phyloP scores from a whole-genome alignment of 2,329 filamentous ascomycete species.

The Blumeria graminis region DNA sequence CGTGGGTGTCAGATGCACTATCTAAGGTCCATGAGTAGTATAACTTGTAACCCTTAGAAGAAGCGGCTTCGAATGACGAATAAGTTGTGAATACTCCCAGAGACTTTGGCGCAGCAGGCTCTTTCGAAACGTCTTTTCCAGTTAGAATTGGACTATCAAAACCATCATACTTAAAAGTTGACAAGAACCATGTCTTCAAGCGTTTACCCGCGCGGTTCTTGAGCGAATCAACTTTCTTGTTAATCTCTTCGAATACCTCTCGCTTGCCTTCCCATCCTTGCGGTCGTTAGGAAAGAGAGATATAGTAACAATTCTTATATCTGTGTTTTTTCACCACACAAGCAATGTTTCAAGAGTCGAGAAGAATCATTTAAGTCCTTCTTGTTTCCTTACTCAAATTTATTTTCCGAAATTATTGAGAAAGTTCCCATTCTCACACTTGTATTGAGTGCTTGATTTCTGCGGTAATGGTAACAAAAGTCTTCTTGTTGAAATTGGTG shows the following conservation, averaged over 20 bases:
- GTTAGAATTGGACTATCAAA: background rate
- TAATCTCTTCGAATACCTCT: background rate
- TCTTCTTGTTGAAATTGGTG: too few relatives aligned
- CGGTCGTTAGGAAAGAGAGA: background rate
- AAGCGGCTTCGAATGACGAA: background rate
- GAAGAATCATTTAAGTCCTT: too few relatives aligned
- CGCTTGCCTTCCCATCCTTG: background rate
- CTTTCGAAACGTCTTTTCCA: background rate
- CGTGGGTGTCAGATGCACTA: background rate
- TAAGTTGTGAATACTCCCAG: background rate
- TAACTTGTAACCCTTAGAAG: background rate
- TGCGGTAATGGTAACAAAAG: background rate
- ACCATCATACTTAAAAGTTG: conserved; percentile 1
- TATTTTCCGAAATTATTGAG: background rate
- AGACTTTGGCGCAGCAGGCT: background rate
- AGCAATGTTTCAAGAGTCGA: background rate
- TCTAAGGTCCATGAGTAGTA: background rate
- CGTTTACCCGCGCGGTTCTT: background rate
- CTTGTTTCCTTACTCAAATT: background rate
- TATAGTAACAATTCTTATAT: background rate
- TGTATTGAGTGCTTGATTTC: background rate
- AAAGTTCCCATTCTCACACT: background rate
- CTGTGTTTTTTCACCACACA: background rate
- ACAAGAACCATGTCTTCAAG: background rate
- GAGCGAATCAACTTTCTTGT: background rate